A percentile compares a stretch with the other conserved stretches of the same genome.
Evolutionary conservation across 169 alveolate genomes (phyloP).

Genomic region (Plasmodium gonderi): DNA sequence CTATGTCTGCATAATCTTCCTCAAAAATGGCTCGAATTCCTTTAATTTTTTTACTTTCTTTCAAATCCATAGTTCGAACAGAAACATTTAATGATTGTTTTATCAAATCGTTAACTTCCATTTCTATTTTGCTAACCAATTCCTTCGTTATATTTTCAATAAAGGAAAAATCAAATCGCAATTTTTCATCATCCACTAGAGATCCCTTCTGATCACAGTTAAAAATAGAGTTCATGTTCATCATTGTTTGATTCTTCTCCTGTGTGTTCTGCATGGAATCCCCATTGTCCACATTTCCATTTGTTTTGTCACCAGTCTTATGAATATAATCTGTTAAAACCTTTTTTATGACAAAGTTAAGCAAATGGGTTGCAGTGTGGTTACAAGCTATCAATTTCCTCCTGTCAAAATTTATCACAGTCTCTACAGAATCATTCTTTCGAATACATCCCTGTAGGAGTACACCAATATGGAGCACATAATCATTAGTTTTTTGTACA

Average conservation of each 20-base stretch:
- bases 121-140: slow-evolving; percentile 78
- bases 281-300: not conserved
- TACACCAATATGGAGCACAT: slow-evolving; percentile 89
- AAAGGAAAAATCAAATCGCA: slow-evolving; percentile 89
- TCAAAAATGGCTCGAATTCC: slow-evolving; percentile 91
- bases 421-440: slow-evolving; percentile 62
- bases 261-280: not conserved
- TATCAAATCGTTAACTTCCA: slow-evolving; percentile 80
- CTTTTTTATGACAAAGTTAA: slow-evolving; percentile 90
- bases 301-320: not conserved
- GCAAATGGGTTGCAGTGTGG: slow-evolving; percentile 94
- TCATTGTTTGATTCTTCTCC: not conserved
- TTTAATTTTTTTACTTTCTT: slow-evolving; percentile 82
- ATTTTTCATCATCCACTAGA: slow-evolving; percentile 87
- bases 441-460: slow-evolving; percentile 30
- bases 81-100: slow-evolving; percentile 78
- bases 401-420: slow-evolving; percentile 86
- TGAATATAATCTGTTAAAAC: slow-evolving; percentile 50
- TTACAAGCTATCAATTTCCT: slow-evolving; percentile 92
- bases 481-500: slow-evolving; percentile 89
- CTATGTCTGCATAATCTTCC: slow-evolving; percentile 94
- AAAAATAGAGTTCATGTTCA: slow-evolving; percentile 13
- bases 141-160: slow-evolving; percentile 81
- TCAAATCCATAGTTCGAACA: slow-evolving; percentile 78
- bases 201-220: slow-evolving; percentile 90